Evolutionary conservation across 108 stramenopile species (phyloP), one percentile per base, ranked within the genome.

Genomic region (Aurantiochytrium sp.): DNA sequence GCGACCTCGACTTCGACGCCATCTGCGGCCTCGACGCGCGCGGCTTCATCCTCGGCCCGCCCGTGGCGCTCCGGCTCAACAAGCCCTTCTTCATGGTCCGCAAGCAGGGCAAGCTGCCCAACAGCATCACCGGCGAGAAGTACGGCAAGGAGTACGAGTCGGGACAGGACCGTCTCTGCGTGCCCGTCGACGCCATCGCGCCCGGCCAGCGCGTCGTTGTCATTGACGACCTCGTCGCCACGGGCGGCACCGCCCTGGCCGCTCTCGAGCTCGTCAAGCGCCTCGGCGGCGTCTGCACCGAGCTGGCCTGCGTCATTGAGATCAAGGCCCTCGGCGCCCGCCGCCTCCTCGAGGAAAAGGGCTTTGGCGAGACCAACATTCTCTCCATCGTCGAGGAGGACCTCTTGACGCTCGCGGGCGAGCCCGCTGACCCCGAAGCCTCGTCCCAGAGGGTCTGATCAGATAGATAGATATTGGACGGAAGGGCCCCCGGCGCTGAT

Each of bases 21-120:
- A 91, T 99, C 68, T 96, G 95, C 5, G 97, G 97, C 53, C 87
- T 97, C 87, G 97, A 98, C 87, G 98, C 98, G 3, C 94, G 97
- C 8, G 97, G 98, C 6, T 99, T 99, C 90, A 90, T 98, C 32
- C 94, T 98, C 36, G 98, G 98, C 10, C 97, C 98, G 27, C 98
- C 98, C 42, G 93, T 99, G 69, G 98, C 97, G 8, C 92, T 99
- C 50, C 96, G 95, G n/a, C 88, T 99, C 85, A 93, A 95, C 37
- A 97, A 96, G 69, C 97, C 97, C 8, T 99, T 98, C 92, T 94
- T 98, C 89, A 99, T 99, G 98, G 96, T 98, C 90, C 92, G 98
- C 37, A 99, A 99, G 91, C 90, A 94, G 91, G 97, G 97, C 6
- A 99, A 99, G 93, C 97, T 99, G 96, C 98, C 98, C 54, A 98